These are phyloP conservation scores for baker's yeast (Saccharomyces cerevisiae) DNA, from an alignment of 805 yeast genomes.

Conservation along the genomic window DNA sequence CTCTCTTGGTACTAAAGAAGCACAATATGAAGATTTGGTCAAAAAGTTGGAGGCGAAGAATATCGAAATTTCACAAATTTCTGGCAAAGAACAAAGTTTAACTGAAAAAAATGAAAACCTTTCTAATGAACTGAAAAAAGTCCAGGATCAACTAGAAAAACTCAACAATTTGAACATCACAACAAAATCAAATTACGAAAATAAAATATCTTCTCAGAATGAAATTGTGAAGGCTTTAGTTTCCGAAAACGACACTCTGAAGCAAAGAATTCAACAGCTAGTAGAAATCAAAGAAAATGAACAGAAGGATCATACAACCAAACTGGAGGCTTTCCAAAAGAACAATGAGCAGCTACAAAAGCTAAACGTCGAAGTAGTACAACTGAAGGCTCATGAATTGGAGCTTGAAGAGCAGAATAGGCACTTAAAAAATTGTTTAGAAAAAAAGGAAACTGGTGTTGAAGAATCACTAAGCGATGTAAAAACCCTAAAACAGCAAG, in stretches of 20 bases:
- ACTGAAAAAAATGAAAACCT: conserved; percentile 7
- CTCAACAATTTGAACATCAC: conserved; percentile 12
- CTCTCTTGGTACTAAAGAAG: conserved; percentile 20
- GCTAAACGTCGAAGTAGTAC: conserved; percentile 24
- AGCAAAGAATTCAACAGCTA: conserved; percentile 13
- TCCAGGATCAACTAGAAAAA: conserved; percentile 9
- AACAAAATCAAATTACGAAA: conserved; percentile 25
- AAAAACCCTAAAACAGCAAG: conserved; percentile 14
- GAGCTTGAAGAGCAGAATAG: conserved; percentile 25
- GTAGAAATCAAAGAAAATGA: conserved; percentile 13
- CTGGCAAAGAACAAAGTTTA: conserved; percentile 7
- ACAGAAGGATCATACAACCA: conserved; percentile 13
- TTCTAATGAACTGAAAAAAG: conserved; percentile 4
- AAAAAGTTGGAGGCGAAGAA: conserved; percentile 6
- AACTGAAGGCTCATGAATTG: conserved; percentile 22
- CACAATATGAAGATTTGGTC: conserved; percentile 18
- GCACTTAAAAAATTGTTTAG: conserved; percentile 14
- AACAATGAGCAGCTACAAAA: conserved; percentile 26
- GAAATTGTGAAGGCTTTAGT: conserved; percentile 28
- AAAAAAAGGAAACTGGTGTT: conserved; percentile 10
- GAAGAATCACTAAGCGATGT: conserved; percentile 16
- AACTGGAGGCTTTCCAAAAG: conserved; percentile 15
- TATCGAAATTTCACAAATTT: conserved; percentile 5
- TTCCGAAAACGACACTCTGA: conserved; percentile 25
- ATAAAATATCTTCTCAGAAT: conserved; percentile 31